Conservation (phyloP, 805 yeast species). For the Pichia sporocuriosa region DNA sequence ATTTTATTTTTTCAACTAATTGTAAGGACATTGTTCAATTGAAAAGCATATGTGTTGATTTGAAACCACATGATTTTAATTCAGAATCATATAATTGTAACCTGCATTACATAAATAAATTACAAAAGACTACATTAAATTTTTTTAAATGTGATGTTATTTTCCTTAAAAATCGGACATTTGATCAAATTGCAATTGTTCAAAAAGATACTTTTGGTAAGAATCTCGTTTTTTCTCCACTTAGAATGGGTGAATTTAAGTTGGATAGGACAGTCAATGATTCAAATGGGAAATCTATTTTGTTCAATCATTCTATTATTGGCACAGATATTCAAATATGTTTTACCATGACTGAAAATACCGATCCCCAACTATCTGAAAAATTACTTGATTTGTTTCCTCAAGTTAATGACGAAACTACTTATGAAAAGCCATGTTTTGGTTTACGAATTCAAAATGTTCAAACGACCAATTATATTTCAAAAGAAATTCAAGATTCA, state of each 20-base stretch:
- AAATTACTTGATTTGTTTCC: conserved; percentile 13
- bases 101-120: conserved; percentile 23
- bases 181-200: conserved; percentile 23
- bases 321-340: conserved; percentile 11
- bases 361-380: neutral
- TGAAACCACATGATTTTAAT: conserved; percentile 9
- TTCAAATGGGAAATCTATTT: conserved; percentile 7
- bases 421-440: neutral
- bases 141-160: conserved; percentile 17
- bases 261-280: conserved; percentile 15
- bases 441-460: conserved; percentile 10
- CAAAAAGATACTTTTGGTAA: conserved; percentile 26
- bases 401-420: neutral
- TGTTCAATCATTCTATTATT: conserved; percentile 15
- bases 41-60: conserved; percentile 17
- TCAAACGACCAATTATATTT: neutral
- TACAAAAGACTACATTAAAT: conserved; percentile 18
- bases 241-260: conserved; percentile 25
- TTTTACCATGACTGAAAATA: conserved; percentile 6
- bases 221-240: conserved; percentile 30
- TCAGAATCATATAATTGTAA: conserved; percentile 15
- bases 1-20: conserved; percentile 15
- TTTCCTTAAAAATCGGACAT: conserved; percentile 11
- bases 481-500: too few species aligned
- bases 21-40: conserved; percentile 22